Percentiles rank a stretch among this genome's conserved stretches.
Conservation (phyloP, 2,329 filamentous ascomycete species). For the Diaporthe ampelina region DNA sequence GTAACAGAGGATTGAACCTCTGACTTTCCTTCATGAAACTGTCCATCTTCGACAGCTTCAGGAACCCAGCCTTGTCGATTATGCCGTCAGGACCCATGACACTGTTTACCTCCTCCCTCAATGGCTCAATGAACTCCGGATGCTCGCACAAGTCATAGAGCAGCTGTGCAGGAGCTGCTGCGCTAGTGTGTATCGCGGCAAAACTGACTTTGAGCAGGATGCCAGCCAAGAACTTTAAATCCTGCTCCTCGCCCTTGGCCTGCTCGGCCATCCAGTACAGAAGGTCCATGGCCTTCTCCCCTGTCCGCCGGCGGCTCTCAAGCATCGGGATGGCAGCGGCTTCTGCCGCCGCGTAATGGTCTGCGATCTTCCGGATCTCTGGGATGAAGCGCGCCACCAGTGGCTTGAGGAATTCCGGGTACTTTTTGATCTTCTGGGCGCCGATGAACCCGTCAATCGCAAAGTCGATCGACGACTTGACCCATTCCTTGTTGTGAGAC, state of each 20-base stretch:
- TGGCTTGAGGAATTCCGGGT: slow-evolving; percentile 46
- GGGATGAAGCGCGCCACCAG: slow-evolving; percentile 47
- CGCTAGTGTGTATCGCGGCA: slow-evolving; percentile 66
- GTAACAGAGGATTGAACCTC: slow-evolving; percentile 45
- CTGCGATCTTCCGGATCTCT: slow-evolving; percentile 46
- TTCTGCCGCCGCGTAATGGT: slow-evolving; percentile 45
- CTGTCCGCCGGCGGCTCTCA: slow-evolving; percentile 28
- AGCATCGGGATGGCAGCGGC: slow-evolving; percentile 48
- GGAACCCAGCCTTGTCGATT: slow-evolving; percentile 47
- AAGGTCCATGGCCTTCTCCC: slow-evolving; percentile 44
- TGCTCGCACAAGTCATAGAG: slow-evolving; percentile 66
- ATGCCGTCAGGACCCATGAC: slow-evolving; percentile 50
- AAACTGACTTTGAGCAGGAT: slow-evolving; percentile 60
- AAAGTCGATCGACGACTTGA: slow-evolving; percentile 48
- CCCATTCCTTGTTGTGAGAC: slow-evolving; percentile 48
- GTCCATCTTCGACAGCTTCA: slow-evolving; percentile 51
- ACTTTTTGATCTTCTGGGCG: slow-evolving; percentile 43
- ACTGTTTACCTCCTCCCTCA: slow-evolving; percentile 64
- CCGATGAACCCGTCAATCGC: slow-evolving; percentile 49
- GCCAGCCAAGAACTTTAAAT: slow-evolving; percentile 46
- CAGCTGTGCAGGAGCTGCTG: slow-evolving; percentile 59
- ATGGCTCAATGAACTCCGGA: slow-evolving; percentile 62
- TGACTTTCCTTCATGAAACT: slow-evolving; percentile 51
- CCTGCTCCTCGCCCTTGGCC: slow-evolving; percentile 24
- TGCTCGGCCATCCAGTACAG: slow-evolving; percentile 46